A percentile compares a stretch with the other conserved stretches of the same genome.
phyloP scores from a whole-genome alignment of 2,329 filamentous ascomycete genomes.

The Curvularia sp. region DNA sequence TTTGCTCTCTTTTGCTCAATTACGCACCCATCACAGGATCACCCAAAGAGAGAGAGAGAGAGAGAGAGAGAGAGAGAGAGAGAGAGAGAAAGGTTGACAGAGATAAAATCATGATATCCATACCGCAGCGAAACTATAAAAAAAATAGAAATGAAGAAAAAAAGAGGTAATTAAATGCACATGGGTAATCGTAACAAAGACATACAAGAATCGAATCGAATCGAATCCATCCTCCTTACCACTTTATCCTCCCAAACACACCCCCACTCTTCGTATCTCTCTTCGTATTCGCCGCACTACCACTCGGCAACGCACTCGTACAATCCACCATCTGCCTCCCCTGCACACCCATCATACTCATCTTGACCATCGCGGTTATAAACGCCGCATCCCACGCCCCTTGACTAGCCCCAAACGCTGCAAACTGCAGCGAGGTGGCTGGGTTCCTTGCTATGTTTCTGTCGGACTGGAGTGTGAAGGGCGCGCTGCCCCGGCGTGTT shows the following conservation, averaged over 20 bases:
- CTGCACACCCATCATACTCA: slow-evolving; percentile 46
- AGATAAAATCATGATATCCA: too few relatives aligned
- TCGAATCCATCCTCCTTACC: slow-evolving; percentile 6
- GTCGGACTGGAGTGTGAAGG: slow-evolving; percentile 40
- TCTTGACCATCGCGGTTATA: slow-evolving; percentile 46
- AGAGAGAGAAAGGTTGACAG: too few relatives aligned
- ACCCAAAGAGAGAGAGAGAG: too few relatives aligned
- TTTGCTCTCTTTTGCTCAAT: too few relatives aligned
- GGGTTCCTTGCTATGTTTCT: slow-evolving; percentile 37
- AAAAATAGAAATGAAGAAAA: neutral
- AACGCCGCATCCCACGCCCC: slow-evolving; percentile 42
- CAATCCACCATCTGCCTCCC: slow-evolving; percentile 39
- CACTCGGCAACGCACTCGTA: slow-evolving; percentile 40
- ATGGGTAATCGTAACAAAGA: too few relatives aligned
- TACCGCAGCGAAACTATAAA: too few relatives aligned
- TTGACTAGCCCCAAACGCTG: slow-evolving; percentile 36
- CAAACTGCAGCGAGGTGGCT: slow-evolving; percentile 30
- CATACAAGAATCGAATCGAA: too few relatives aligned
- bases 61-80: too few relatives aligned
- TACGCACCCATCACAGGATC: too few relatives aligned
- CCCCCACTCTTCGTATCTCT: slow-evolving; percentile 41
- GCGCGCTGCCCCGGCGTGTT: slow-evolving; percentile 37
- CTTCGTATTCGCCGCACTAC: slow-evolving; percentile 33
- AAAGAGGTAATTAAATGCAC: neutral
- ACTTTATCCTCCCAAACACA: slow-evolving; percentile 36